Conservation (phyloP, 768 basidiomycete species). For the Gymnopilus dilepis region DNA sequence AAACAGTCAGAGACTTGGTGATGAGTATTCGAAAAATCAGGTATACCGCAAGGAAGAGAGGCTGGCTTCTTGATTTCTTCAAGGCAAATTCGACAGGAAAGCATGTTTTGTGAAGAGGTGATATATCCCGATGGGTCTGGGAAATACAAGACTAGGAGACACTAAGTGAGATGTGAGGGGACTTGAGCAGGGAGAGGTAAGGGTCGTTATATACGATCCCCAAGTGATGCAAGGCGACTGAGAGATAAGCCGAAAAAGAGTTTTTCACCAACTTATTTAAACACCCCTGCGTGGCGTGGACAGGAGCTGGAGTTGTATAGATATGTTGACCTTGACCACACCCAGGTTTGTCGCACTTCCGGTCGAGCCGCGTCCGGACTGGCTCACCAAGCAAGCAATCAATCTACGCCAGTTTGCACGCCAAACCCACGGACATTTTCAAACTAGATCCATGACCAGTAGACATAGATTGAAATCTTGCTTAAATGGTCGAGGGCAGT, state of each 20-base stretch:
- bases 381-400: slow-evolving; percentile 15
- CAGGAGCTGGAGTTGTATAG: slow-evolving; percentile 21
- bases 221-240: slow-evolving; percentile 14
- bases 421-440: slow-evolving; percentile 10
- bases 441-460: slow-evolving; percentile 10
- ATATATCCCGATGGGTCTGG: slow-evolving; percentile 22
- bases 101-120: slow-evolving; percentile 33
- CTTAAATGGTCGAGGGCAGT: slow-evolving; percentile 27
- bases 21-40: background rate
- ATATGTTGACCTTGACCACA: slow-evolving; percentile 20
- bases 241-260: slow-evolving; percentile 18
- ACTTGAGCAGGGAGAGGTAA: background rate
- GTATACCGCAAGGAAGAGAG: slow-evolving; percentile 67
- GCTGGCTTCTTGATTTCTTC: slow-evolving; percentile 60
- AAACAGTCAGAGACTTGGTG: slow-evolving; percentile 1
- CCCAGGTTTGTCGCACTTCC: slow-evolving; percentile 23
- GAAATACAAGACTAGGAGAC: slow-evolving; percentile 10
- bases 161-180: slow-evolving; percentile 10
- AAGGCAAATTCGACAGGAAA: slow-evolving; percentile 65
- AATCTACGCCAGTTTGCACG: slow-evolving; percentile 18
- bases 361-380: slow-evolving; percentile 33
- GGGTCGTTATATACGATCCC: slow-evolving; percentile 14
- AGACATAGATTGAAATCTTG: slow-evolving; percentile 10
- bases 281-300: slow-evolving; percentile 12
- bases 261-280: slow-evolving; percentile 15